Evolutionary conservation across 2,329 filamentous ascomycete genomes (phyloP), one percentile per base, ranked within the genome.

Genomic region (Ophiocordyceps robertsii): DNA sequence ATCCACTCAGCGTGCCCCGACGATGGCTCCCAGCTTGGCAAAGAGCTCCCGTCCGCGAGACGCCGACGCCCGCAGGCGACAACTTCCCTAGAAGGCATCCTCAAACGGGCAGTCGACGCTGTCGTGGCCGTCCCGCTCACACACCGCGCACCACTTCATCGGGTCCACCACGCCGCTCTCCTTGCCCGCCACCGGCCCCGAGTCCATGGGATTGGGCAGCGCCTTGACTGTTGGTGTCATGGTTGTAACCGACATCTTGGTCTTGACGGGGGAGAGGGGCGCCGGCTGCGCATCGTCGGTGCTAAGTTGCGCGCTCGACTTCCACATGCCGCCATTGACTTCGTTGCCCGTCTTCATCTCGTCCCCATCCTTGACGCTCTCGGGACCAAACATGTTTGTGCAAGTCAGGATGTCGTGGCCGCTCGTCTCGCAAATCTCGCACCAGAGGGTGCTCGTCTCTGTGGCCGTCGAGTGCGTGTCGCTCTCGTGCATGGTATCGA

Each of bases 321-420:
- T 65, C 21, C 62, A 53, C 4, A 60, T 61, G 27, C 68, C 64
- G 31, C 58, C 53, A 37, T 48, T 47, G 17, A 45, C 48, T 32
- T 66, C 63, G 44, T 62, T 65, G 47, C 56, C 56, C 4, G 56
- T 59, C 36, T 48, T 52, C 14, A 44, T 48, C 12, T 60, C 57
- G 43, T 48, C 53, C 36, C 56, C 53, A 46, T 51, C 51, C 52
- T 64, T 63, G 41, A 51, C 51, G 30, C 60, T 57, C 24, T 66
- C 66, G 8, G 66, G 57, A 3, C 73, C 79, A 60, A 85, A 90
- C 80, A 95, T 92, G 60, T 87, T 90, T 42, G 84, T 88, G 70
- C 90, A 96, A 19, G 85, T 93, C 44, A 96, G 69, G 46, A 96
- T 95, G 54, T 96, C 90, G 57, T 96, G 90, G 14, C 90, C 89